Conservation (phyloP, 495 filamentous ascomycete genomes). For the Ramalina intermedia region DNA sequence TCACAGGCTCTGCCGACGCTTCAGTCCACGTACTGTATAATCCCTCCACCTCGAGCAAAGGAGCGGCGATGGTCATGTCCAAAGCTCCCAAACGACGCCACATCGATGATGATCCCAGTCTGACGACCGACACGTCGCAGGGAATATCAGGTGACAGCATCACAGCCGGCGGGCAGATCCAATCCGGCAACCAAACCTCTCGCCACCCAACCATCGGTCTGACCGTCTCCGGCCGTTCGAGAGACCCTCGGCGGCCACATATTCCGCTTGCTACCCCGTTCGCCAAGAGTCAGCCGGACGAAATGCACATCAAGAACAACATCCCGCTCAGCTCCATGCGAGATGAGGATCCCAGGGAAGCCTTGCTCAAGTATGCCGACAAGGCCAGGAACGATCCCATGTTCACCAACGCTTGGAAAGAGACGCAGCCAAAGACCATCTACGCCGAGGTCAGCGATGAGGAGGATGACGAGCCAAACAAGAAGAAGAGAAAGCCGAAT, state of each 20-base stretch:
- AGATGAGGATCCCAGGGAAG: slow-evolving; percentile 92
- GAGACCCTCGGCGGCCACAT: slow-evolving; percentile 69
- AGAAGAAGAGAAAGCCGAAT: slow-evolving; percentile 48
- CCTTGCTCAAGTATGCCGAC: slow-evolving; percentile 86
- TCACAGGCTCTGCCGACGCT: slow-evolving; percentile 82
- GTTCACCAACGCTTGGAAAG: slow-evolving; percentile 85
- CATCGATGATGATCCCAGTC: slow-evolving; percentile 76
- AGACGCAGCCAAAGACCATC: slow-evolving; percentile 84
- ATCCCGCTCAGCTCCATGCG: slow-evolving; percentile 89
- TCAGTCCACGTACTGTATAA: slow-evolving; percentile 85
- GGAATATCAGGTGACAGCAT: slow-evolving; percentile 76
- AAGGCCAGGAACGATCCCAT: slow-evolving; percentile 85
- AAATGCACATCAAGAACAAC: slow-evolving; percentile 70
- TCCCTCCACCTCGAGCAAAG: slow-evolving; percentile 62
- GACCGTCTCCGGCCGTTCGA: slow-evolving; percentile 63
- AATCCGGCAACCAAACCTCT: slow-evolving; percentile 38
- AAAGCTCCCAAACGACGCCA: slow-evolving; percentile 88
- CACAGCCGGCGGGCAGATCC: slow-evolving; percentile 46
- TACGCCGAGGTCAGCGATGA: slow-evolving; percentile 90
- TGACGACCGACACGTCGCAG: slow-evolving; percentile 66
- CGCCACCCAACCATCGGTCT: slow-evolving; percentile 58
- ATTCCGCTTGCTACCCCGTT: slow-evolving; percentile 79
- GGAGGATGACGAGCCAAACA: slow-evolving; percentile 53
- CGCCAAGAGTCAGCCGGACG: slow-evolving; percentile 79
- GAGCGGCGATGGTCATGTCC: slow-evolving; percentile 80